phyloP scores from a whole-genome alignment of 306 rosid genomes.

The Malus domestica region ASM211411v1 NC_041799.1:5904001-5904500 shows the following conservation, averaged over 20 bases:
- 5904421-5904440: too few relatives aligned
- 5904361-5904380: too few relatives aligned
- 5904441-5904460: too few relatives aligned
- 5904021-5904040: neutral
- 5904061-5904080: slow-evolving; percentile 7
- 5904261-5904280: neutral
- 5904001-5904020: slow-evolving; percentile 1
- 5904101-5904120: neutral
- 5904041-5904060: slow-evolving; percentile 14
- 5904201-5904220: neutral
- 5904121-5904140: slow-evolving; percentile 5
- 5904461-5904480: too few relatives aligned
- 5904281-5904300: neutral
- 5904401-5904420: too few relatives aligned
- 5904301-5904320: neutral
- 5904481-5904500: too few relatives aligned
- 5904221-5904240: neutral
- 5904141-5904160: neutral
- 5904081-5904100: slow-evolving; percentile 16
- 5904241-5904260: neutral
- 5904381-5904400: too few relatives aligned
- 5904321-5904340: too few relatives aligned
- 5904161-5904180: neutral
- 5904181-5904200: neutral
- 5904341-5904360: rapidly evolving